Evolutionary conservation across 768 basidiomycete species (phyloP).

Genomic region (Tulasnella sp.): DNA sequence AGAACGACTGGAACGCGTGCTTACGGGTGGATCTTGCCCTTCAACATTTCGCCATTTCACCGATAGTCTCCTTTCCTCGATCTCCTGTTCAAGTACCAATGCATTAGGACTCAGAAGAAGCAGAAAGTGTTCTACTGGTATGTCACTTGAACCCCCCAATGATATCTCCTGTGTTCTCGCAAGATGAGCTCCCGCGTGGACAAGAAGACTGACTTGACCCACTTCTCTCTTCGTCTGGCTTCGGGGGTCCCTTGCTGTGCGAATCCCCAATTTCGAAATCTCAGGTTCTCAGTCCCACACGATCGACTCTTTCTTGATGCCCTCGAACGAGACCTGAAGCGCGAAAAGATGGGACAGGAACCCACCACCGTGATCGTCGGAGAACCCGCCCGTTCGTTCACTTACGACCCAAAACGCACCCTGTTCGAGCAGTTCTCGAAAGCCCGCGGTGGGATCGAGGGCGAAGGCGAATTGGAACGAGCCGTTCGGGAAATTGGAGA

Average conservation of each 20-base stretch:
- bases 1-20: not conserved
- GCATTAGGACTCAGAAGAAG: slow-evolving; percentile 97
- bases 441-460: slow-evolving; percentile 34
- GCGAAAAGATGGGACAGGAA: slow-evolving; percentile 86
- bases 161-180: not conserved
- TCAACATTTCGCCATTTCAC: slow-evolving; percentile 1
- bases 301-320: slow-evolving; percentile 96
- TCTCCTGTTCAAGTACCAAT: slow-evolving; percentile 91
- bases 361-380: slow-evolving; percentile 71
- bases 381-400: slow-evolving; percentile 85
- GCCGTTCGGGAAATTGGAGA: slow-evolving; percentile 28
- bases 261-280: slow-evolving; percentile 4
- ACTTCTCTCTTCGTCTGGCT: slow-evolving; percentile 1
- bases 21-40: not conserved
- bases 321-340: slow-evolving; percentile 90
- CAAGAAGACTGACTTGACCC: slow-evolving; percentile 15
- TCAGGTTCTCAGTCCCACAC: slow-evolving; percentile 94
- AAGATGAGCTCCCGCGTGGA: not conserved
- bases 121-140: slow-evolving; percentile 99
- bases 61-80: slow-evolving; percentile 85
- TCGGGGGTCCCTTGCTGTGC: not conserved
- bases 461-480: slow-evolving; percentile 33
- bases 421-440: slow-evolving; percentile 85
- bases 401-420: slow-evolving; percentile 78
- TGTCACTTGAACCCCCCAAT: slow-evolving; percentile 35